Percentiles rank a stretch among this genome's conserved stretches.
Conservation (phyloP, 202 grass and related monocot species). For the Digitaria exilis region DNA sequence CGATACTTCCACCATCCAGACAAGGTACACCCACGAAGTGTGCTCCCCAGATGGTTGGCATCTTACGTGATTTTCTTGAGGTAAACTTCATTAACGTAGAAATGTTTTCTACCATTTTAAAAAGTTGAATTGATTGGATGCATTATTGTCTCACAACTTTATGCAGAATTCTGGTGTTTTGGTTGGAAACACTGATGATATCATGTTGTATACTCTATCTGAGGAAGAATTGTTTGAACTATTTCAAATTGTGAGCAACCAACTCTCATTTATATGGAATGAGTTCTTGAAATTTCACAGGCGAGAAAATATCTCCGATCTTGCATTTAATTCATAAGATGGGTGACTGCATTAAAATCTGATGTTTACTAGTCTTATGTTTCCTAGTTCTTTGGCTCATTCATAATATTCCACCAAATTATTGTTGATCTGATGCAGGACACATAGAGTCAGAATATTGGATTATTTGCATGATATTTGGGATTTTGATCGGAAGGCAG, state of each 20-base stretch:
- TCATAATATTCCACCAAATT: slow-evolving; percentile 22
- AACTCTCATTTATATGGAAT: slow-evolving; percentile 91
- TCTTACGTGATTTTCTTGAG: slow-evolving; percentile 83
- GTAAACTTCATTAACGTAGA: slow-evolving; percentile 28
- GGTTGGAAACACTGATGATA: slow-evolving; percentile 59
- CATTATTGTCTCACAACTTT: slow-evolving; percentile 37
- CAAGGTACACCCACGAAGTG: slow-evolving; percentile 45
- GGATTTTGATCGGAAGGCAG: slow-evolving; percentile 72
- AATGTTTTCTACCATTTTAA: slow-evolving; percentile 6
- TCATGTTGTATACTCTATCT: slow-evolving; percentile 68
- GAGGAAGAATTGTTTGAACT: slow-evolving; percentile 75
- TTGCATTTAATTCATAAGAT: slow-evolving; percentile 36
- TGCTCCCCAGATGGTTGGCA: slow-evolving; percentile 53
- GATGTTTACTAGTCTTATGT: neutral
- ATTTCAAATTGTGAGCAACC: slow-evolving; percentile 70
- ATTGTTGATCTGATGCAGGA: slow-evolving; percentile 51
- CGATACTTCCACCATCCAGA: slow-evolving; percentile 55
- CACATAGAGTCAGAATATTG: slow-evolving; percentile 75
- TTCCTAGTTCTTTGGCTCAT: slow-evolving; percentile 27
- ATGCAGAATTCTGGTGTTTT: slow-evolving; percentile 68
- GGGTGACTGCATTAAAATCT: neutral
- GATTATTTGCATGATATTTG: slow-evolving; percentile 76
- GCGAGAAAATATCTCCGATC: slow-evolving; percentile 27
- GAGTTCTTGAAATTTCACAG: slow-evolving; percentile 90
- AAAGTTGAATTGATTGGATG: slow-evolving; percentile 35